Percentiles rank a stretch among this genome's conserved stretches.
Conservation (phyloP, 164 flowering plant species). For the Dillenia turbinata region DNA sequence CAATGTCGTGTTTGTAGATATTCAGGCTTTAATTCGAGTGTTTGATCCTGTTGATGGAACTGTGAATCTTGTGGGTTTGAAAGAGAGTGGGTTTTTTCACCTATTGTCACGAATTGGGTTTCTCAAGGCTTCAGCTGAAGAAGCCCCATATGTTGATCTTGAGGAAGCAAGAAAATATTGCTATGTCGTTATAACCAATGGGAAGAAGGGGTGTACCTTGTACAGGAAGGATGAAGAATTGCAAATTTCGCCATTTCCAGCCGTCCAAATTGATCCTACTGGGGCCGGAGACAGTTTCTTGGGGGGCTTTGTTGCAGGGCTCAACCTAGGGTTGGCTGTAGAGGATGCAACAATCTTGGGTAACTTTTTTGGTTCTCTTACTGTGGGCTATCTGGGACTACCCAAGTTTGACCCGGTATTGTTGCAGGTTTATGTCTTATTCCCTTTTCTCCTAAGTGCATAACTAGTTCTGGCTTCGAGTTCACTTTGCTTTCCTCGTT, state of each 20-base stretch:
- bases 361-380: slow-evolving; percentile 84
- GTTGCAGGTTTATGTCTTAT: slow-evolving; percentile 57
- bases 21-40: slow-evolving; percentile 72
- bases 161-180: slow-evolving; percentile 71
- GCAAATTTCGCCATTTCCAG: slow-evolving; percentile 54
- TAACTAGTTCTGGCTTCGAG: no score
- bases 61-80: slow-evolving; percentile 50
- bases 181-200: slow-evolving; percentile 87
- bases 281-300: slow-evolving; percentile 96
- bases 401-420: slow-evolving; percentile 55
- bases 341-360: slow-evolving; percentile 92
- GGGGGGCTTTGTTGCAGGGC: slow-evolving; percentile 80
- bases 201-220: slow-evolving; percentile 76
- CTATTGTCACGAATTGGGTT: slow-evolving; percentile 61
- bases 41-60: slow-evolving; percentile 73
- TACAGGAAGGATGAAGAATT: slow-evolving; percentile 49
- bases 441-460: background rate
- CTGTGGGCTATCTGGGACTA: slow-evolving; percentile 77
- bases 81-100: slow-evolving; percentile 61
- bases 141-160: slow-evolving; percentile 64
- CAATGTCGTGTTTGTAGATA: slow-evolving; percentile 66
- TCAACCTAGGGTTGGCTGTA: slow-evolving; percentile 56
- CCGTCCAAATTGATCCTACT: slow-evolving; percentile 84
- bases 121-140: slow-evolving; percentile 86
- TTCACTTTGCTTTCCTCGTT: no score